Conservation (phyloP, 805 yeast species). For the Suhomyces sp. region DNA sequence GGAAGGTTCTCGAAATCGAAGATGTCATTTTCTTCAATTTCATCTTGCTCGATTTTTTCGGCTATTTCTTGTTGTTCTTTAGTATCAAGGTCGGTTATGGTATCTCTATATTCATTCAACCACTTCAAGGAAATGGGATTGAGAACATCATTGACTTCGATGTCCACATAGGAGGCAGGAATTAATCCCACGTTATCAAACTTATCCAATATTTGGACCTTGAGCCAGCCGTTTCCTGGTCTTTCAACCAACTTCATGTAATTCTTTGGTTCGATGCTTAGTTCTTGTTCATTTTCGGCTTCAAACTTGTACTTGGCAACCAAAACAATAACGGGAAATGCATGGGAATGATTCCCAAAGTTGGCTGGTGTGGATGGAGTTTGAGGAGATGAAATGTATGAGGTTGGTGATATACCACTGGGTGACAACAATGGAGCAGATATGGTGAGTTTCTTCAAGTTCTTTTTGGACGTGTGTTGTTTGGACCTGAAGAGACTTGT, state of each 20-base stretch:
- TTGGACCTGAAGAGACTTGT: constrained; percentile 24
- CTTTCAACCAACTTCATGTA: constrained; percentile 32
- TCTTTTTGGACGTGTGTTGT: constrained; percentile 19
- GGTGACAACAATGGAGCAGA: constrained; percentile 21
- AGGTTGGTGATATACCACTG: constrained; percentile 3
- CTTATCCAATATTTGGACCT: constrained; percentile 29
- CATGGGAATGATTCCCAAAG: constrained; percentile 11
- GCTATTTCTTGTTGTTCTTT: not conserved
- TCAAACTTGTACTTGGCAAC: constrained; percentile 31
- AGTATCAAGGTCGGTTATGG: constrained; percentile 4
- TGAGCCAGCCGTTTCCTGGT: constrained; percentile 43
- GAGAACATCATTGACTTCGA: constrained; percentile 37
- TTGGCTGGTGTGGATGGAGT: constrained; percentile 9
- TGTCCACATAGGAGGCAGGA: constrained; percentile 41
- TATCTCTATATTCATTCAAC: constrained; percentile 23
- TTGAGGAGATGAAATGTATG: constrained; percentile 6
- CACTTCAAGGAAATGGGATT: constrained; percentile 33
- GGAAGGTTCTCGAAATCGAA: constrained; percentile 6
- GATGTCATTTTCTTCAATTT: constrained; percentile 2
- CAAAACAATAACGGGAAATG: constrained; percentile 24
- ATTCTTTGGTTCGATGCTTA: constrained; percentile 26
- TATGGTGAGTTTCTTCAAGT: constrained; percentile 26
- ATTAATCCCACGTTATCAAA: constrained; percentile 27
- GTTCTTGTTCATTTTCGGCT: constrained; percentile 27
- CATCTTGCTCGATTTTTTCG: not conserved